A percentile compares a stretch with the other conserved stretches of the same genome.
Evolutionary conservation across 495 filamentous ascomycete genomes (phyloP).

Genomic region (Hypoxylon fuscum): DNA sequence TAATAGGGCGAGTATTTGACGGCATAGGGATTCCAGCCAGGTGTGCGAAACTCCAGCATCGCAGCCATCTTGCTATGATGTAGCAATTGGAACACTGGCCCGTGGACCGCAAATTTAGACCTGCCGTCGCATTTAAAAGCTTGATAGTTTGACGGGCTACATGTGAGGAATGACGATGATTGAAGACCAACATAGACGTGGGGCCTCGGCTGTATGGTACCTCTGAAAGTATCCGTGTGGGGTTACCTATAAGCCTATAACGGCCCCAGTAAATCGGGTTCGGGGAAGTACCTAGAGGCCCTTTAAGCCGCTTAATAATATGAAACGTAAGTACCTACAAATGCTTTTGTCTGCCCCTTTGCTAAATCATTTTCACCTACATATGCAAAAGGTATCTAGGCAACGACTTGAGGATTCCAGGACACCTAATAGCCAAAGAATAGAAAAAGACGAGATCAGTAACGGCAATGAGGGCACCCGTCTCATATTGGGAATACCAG

Average conservation of each 20-base stretch:
- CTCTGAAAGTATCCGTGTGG: not conserved
- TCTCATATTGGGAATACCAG: slow-evolving; percentile 9
- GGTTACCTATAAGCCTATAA: too few relatives aligned
- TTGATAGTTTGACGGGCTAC: slow-evolving; percentile 9
- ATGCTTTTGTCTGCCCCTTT: too few relatives aligned
- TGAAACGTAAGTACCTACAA: too few relatives aligned
- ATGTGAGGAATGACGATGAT: slow-evolving; percentile 19
- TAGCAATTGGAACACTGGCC: slow-evolving; percentile 3
- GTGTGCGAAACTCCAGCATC: slow-evolving; percentile 93
- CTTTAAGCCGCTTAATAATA: too few relatives aligned
- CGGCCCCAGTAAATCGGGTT: too few relatives aligned
- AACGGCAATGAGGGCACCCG: slow-evolving; percentile 13
- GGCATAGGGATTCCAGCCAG: slow-evolving; percentile 92
- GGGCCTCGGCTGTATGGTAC: slow-evolving; percentile 38
- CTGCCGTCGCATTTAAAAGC: slow-evolving; percentile 18
- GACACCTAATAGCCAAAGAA: too few relatives aligned
- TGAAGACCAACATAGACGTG: slow-evolving; percentile 15
- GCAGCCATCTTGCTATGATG: slow-evolving; percentile 47
- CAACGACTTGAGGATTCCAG: too few relatives aligned
- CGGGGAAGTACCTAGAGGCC: too few relatives aligned
- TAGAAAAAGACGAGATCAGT: not conserved
- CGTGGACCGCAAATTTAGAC: not conserved
- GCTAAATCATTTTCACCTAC: too few relatives aligned
- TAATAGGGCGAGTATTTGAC: slow-evolving; percentile 99
- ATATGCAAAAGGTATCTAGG: too few relatives aligned